phyloP scores from a whole-genome alignment of 2,329 filamentous ascomycete species.

The Verticillium longisporum region DNA sequence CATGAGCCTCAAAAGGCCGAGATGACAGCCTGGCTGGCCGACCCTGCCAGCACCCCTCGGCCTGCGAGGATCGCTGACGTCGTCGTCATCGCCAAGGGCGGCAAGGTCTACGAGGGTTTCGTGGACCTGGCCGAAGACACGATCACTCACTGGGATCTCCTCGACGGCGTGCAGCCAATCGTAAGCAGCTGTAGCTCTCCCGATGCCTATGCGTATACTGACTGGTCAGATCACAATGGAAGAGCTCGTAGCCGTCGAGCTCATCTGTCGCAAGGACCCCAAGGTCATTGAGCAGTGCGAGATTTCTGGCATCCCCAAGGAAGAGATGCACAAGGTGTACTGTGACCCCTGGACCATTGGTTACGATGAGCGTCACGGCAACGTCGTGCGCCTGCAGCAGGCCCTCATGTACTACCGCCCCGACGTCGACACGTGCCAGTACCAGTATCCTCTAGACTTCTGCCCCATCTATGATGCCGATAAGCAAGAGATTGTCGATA shows the following conservation, averaged over 20 bases:
- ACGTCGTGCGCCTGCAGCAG: conserved; percentile 72
- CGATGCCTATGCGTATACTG: background rate
- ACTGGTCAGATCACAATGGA: conserved; percentile 73
- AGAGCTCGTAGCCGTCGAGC: conserved; percentile 76
- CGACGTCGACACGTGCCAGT: conserved; percentile 78
- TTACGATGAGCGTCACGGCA: conserved; percentile 86
- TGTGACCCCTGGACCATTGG: conserved; percentile 96
- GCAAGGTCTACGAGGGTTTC: conserved; percentile 75
- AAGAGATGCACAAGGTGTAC: conserved; percentile 93
- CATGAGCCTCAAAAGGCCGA: conserved; percentile 80
- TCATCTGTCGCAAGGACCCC: conserved; percentile 66
- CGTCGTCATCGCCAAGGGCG: conserved; percentile 71
- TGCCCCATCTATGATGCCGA: conserved; percentile 85
- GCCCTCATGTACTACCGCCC: conserved; percentile 94
- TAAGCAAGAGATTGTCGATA: conserved; percentile 70
- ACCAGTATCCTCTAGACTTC: conserved; percentile 87
- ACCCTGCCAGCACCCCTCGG: conserved; percentile 51
- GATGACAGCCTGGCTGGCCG: conserved; percentile 72
- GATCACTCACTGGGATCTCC: conserved; percentile 67
- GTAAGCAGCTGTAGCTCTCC: conserved; percentile 31
- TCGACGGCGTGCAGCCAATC: conserved; percentile 75
- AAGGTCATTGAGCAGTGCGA: conserved; percentile 87
- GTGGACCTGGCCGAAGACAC: conserved; percentile 63
- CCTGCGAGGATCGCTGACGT: conserved; percentile 73
- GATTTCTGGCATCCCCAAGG: conserved; percentile 69